Evolutionary conservation across 164 flowering plant species (phyloP).

Genomic region (Litsea cubeba): DNA sequence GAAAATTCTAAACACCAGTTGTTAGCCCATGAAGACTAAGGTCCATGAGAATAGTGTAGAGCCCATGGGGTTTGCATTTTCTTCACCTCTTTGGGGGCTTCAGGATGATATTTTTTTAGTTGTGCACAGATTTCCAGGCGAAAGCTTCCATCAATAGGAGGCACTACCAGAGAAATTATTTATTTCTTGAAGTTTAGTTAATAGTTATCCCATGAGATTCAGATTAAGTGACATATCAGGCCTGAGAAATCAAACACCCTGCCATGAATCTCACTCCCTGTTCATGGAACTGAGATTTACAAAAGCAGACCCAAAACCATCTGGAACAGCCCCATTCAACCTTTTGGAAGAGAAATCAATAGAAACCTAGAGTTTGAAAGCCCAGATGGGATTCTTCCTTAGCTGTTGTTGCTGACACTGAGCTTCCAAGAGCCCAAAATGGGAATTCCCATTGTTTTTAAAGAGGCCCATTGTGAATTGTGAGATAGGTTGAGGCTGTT

Average conservation of each 20-base stretch:
- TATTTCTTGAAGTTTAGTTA: too few relatives aligned
- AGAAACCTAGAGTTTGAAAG: slow-evolving; percentile 31
- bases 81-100: too few relatives aligned
- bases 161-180: too few relatives aligned
- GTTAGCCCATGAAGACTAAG: too few relatives aligned
- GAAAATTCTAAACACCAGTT: too few relatives aligned
- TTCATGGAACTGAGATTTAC: slow-evolving; percentile 50
- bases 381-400: slow-evolving; percentile 42
- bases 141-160: too few relatives aligned
- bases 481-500: slow-evolving; percentile 54
- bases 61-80: too few relatives aligned
- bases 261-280: slow-evolving; percentile 51
- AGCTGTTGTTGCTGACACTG: slow-evolving; percentile 50
- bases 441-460: slow-evolving; percentile 62
- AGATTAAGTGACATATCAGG: slow-evolving; percentile 43
- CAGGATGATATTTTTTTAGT: too few relatives aligned
- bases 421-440: slow-evolving; percentile 46
- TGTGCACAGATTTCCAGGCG: too few relatives aligned
- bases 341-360: slow-evolving; percentile 56
- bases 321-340: slow-evolving; percentile 56
- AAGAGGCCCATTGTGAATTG: slow-evolving; percentile 48
- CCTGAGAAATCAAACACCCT: slow-evolving; percentile 45
- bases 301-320: slow-evolving; percentile 57
- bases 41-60: too few relatives aligned
- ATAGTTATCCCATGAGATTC: slow-evolving; percentile 42